A percentile compares a stretch with the other conserved stretches of the same genome.
phyloP scores from a whole-genome alignment of 2,329 filamentous ascomycete genomes.

The Exophiala bonariae region DNA sequence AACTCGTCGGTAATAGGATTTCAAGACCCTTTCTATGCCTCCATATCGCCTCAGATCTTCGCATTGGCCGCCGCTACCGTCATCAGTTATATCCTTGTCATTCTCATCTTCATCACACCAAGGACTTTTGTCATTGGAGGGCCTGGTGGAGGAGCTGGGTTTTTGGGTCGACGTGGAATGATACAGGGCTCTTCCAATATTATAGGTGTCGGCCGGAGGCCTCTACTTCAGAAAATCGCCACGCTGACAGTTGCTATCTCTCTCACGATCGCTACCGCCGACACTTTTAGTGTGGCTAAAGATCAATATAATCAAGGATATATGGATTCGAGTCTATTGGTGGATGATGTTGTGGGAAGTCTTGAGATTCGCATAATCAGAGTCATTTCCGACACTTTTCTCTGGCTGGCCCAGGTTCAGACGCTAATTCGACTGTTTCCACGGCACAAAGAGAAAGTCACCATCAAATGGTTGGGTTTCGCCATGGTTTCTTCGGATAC shows the following conservation, averaged over 20 bases:
- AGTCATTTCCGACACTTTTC: slow-evolving; percentile 90
- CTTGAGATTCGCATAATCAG: slow-evolving; percentile 86
- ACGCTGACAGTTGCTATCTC: slow-evolving; percentile 71
- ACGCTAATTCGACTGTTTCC: slow-evolving; percentile 94
- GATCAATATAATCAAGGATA: slow-evolving; percentile 75
- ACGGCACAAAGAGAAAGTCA: slow-evolving; percentile 92
- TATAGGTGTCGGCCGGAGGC: slow-evolving; percentile 84
- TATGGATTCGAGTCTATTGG: slow-evolving; percentile 75
- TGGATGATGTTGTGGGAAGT: slow-evolving; percentile 77
- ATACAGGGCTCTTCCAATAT: slow-evolving; percentile 64
- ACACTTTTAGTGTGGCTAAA: slow-evolving; percentile 84
- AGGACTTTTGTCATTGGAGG: slow-evolving; percentile 88
- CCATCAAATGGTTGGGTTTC: slow-evolving; percentile 98
- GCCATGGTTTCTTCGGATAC: slow-evolving; percentile 88
- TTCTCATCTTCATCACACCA: slow-evolving; percentile 93
- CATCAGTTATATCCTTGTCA: slow-evolving; percentile 85
- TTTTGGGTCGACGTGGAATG: slow-evolving; percentile 75
- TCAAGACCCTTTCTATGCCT: slow-evolving; percentile 87
- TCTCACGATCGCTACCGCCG: slow-evolving; percentile 86
- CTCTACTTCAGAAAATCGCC: slow-evolving; percentile 82
- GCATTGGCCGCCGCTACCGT: slow-evolving; percentile 89
- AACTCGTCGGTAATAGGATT: slow-evolving; percentile 63
- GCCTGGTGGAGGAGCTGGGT: slow-evolving; percentile 63
- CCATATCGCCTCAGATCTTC: slow-evolving; percentile 89
- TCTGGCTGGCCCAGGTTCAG: slow-evolving; percentile 97